phyloP scores from a whole-genome alignment of 225 moss, liverwort and hornwort genomes.

The Anthoceros angustus region DNA sequence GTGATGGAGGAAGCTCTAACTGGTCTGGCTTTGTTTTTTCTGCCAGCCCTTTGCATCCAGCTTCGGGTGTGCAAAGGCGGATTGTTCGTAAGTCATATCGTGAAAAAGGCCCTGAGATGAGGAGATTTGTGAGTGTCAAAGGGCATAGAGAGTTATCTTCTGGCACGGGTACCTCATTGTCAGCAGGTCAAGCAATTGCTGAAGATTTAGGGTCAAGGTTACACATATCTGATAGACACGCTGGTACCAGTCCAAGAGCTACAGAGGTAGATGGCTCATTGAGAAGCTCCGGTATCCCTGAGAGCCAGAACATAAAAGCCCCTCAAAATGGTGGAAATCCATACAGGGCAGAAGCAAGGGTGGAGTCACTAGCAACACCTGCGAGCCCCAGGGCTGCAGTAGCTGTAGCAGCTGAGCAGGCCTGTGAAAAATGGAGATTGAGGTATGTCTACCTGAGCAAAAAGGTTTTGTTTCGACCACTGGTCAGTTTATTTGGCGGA shows the following conservation, averaged over 20 bases:
- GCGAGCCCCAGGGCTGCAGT: constrained; percentile 24
- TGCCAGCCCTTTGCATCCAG: background rate
- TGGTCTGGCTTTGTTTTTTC: background rate
- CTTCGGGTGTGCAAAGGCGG: background rate
- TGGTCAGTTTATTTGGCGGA: background rate
- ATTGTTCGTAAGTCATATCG: background rate
- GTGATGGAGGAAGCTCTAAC: background rate
- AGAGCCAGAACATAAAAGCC: background rate
- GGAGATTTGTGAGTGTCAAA: background rate
- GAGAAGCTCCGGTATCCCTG: background rate
- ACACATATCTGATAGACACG: background rate
- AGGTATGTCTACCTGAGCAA: constrained; percentile 9
- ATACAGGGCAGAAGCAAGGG: background rate
- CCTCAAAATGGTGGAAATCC: background rate
- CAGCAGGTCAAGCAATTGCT: background rate
- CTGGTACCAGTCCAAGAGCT: background rate
- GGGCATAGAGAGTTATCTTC: background rate
- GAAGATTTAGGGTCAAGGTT: background rate
- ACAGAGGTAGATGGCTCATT: background rate
- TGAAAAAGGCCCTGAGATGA: background rate
- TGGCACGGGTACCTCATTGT: background rate
- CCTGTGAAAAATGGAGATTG: constrained; percentile 83
- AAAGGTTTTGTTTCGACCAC: background rate
- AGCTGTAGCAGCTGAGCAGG: constrained; percentile 56
- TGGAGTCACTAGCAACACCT: background rate